phyloP scores from a whole-genome alignment of 768 basidiomycete species.

The Lentinula sp. region DNA sequence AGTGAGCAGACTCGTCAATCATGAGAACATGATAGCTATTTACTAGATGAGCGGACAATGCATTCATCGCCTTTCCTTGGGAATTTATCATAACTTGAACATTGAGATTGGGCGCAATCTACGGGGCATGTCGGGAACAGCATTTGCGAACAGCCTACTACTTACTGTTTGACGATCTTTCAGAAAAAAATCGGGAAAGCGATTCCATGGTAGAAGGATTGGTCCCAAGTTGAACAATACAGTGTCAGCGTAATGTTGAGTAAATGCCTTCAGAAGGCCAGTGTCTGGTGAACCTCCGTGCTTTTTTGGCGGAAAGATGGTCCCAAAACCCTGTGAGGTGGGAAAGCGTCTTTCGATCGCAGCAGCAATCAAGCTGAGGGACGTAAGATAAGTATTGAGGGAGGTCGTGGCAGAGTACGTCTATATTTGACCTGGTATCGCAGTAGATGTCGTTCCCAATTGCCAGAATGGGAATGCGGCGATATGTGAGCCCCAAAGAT shows the following conservation, averaged over 20 bases:
- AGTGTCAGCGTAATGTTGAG: conserved; percentile 39
- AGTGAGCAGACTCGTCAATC: neutral
- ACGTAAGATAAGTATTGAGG: neutral
- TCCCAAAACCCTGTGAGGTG: conserved; percentile 36
- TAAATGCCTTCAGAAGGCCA: conserved; percentile 41
- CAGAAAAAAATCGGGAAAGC: conserved; percentile 37
- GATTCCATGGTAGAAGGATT: conserved; percentile 40
- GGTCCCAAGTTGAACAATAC: conserved; percentile 35
- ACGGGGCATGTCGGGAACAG: neutral
- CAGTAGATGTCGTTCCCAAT: conserved; percentile 59
- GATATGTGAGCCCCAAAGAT: conserved; percentile 44
- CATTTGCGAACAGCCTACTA: neutral
- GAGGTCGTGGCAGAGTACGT: neutral
- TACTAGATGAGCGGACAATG: conserved; percentile 44
- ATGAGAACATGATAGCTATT: conserved; percentile 5
- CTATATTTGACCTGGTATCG: conserved; percentile 36
- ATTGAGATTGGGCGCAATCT: conserved; percentile 34
- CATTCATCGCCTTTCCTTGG: conserved; percentile 26
- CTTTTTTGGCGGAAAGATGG: conserved; percentile 42
- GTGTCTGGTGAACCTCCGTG: conserved; percentile 34
- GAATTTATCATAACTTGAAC: conserved; percentile 25
- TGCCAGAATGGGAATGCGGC: conserved; percentile 53
- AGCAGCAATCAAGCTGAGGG: conserved; percentile 38
- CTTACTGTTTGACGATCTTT: conserved; percentile 43
- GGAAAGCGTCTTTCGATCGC: conserved; percentile 52